Conservation (phyloP, 2,329 filamentous ascomycete genomes). For the Endoconidiophora laricicola region DNA sequence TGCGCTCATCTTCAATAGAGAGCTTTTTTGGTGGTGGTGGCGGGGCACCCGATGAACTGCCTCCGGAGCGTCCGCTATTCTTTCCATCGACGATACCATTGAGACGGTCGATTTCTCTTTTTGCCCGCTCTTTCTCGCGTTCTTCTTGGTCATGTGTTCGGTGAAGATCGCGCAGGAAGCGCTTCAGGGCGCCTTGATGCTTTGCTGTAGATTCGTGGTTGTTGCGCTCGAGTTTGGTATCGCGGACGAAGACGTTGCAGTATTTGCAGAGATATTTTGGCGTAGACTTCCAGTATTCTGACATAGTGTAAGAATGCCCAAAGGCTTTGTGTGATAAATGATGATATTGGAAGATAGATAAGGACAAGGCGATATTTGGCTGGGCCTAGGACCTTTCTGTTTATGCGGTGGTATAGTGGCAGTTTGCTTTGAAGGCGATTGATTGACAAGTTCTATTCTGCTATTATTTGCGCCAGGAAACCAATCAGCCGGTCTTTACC, state of each 20-base stretch:
- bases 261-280: constrained; percentile 98
- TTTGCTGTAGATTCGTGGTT: constrained; percentile 79
- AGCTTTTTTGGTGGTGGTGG: constrained; percentile 13
- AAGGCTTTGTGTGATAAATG: neutral
- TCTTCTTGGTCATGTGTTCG: constrained; percentile 65
- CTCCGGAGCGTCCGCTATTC: neutral
- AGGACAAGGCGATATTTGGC: neutral
- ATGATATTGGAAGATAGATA: neutral
- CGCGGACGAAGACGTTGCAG: constrained; percentile 76
- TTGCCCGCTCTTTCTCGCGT: constrained; percentile 66
- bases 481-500: constrained; percentile 6
- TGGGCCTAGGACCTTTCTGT: neutral
- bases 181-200: constrained; percentile 74
- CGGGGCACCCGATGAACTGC: constrained; percentile 4
- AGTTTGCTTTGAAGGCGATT: neutral
- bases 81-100: constrained; percentile 51
- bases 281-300: constrained; percentile 98
- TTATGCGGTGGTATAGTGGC: neutral
- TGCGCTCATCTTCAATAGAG: constrained; percentile 48
- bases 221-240: constrained; percentile 74
- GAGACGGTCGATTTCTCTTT: constrained; percentile 69
- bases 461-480: neutral
- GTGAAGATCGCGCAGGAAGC: constrained; percentile 78
- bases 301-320: constrained; percentile 40
- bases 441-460: neutral